Evolutionary conservation across 495 filamentous ascomycete species (phyloP), one percentile per base, ranked within the genome.

Genomic region (Tuber magnatum): DNA sequence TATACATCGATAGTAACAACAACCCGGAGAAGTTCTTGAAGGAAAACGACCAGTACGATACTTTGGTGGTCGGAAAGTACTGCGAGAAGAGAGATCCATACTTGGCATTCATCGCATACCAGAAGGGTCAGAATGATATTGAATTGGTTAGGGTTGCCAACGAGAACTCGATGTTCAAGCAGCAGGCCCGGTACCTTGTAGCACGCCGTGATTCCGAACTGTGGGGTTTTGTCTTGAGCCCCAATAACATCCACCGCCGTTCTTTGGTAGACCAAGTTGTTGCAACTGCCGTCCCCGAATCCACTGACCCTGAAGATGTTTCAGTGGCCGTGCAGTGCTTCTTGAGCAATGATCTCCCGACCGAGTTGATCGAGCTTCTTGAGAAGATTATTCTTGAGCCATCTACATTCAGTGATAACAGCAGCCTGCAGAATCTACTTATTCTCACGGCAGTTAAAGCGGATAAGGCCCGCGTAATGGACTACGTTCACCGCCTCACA

Each of bases 311-410:
- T 5, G 92, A 97, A 80, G 95, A 97, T 86, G 94, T 99, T 48
- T 97, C 94, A 22, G 88, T 97, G 74, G 96, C 96, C 51, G 95
- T 99, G 70, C 92, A 94, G 79, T 91, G 93, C 48, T 97, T 99
- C 87, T 87, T 99, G 73, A 89, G 89, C 48, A 90, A 90, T 74
- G 96, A 99, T 81, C 87, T 99, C 75, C 96, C 96, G 10, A 91
- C 89, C 42, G 96, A 99, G 85, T 87, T 99, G 51, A 97, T 99
- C 76, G 96, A 99, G 84, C 89, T 99, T 65, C 88, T 99, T 20
- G 96, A 99, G 86, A 99, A 99, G 90, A 99, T 99, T 76, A 95
- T 99, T 71, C 88, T 99, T 35, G 96, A 99, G 85, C 96, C 96
- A 28, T 96, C 94, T 16, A 91, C 92, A 39, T 98, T 99, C 87